A percentile compares a stretch with the other conserved stretches of the same genome.
Evolutionary conservation across 768 basidiomycete genomes (phyloP).

Genomic region (Lactarius psammicola): DNA sequence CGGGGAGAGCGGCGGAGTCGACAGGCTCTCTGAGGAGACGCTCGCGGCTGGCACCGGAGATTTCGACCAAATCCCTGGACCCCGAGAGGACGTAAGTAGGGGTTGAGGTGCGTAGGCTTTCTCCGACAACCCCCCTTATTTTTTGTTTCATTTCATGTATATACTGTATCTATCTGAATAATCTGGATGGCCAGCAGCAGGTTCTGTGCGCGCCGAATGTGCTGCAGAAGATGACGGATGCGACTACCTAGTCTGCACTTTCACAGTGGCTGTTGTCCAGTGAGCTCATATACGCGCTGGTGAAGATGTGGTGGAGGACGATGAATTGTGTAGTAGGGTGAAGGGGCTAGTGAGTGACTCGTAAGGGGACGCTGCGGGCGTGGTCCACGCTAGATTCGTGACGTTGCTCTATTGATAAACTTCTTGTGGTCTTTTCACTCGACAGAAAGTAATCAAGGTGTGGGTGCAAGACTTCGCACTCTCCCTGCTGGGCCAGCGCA

Average conservation of each 20-base stretch:
- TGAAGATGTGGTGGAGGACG: conserved; percentile 30
- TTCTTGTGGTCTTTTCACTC: neutral
- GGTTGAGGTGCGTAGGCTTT: conserved; percentile 21
- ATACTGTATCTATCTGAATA: no score
- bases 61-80: conserved; percentile 15
- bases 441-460: neutral
- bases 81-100: conserved; percentile 12
- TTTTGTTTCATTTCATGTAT: no score
- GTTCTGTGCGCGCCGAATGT: conserved; percentile 24
- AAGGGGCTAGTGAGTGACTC: conserved; percentile 22
- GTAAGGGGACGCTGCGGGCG: conserved; percentile 27
- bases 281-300: conserved; percentile 26
- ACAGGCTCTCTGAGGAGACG: conserved; percentile 23
- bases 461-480: neutral
- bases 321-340: conserved; percentile 20
- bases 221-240: conserved; percentile 21
- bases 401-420: neutral
- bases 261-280: conserved; percentile 23
- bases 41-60: conserved; percentile 27
- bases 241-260: conserved; percentile 12
- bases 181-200: conserved; percentile 4
- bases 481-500: no score
- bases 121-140: no score
- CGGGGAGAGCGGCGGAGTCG: conserved; percentile 2
- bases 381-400: conserved; percentile 27